Evolutionary conservation across 257 asterid species (phyloP).

Genomic region (Ilex aquifolium): DNA sequence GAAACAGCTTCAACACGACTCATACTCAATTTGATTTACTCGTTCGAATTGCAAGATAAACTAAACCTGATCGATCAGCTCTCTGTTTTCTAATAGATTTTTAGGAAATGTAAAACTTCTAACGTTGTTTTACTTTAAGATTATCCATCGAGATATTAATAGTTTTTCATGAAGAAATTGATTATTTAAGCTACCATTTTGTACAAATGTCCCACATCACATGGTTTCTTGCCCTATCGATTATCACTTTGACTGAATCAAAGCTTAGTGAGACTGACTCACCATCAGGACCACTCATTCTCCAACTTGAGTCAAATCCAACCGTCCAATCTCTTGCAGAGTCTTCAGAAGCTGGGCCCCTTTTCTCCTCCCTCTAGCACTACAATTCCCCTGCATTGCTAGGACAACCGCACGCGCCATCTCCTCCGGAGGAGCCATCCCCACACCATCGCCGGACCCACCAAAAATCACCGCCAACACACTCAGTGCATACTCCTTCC

Average conservation of each 20-base stretch:
- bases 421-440: constrained; percentile 71
- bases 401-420: constrained; percentile 88
- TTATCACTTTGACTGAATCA: not conserved
- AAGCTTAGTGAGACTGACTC: not conserved
- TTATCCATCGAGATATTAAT: too few relatives aligned
- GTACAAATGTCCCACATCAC: not conserved
- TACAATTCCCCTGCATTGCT: constrained; percentile 73
- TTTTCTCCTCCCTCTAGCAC: constrained; percentile 63
- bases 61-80: too few relatives aligned
- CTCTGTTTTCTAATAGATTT: too few relatives aligned
- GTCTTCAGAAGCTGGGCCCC: constrained; percentile 79
- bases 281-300: constrained; percentile 9
- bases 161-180: too few relatives aligned
- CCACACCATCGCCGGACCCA: constrained; percentile 23
- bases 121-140: too few relatives aligned
- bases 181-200: too few relatives aligned
- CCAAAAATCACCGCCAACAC: constrained; percentile 63
- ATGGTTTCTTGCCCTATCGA: not conserved
- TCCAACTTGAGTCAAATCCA: constrained; percentile 29
- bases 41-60: too few relatives aligned
- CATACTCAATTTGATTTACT: too few relatives aligned
- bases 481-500: constrained; percentile 69
- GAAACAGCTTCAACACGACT: too few relatives aligned
- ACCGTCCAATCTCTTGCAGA: constrained; percentile 48
- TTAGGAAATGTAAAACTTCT: too few relatives aligned